phyloP scores from a whole-genome alignment of 139 green algal species.

The Tetradesmus lagerheimii region DNA sequence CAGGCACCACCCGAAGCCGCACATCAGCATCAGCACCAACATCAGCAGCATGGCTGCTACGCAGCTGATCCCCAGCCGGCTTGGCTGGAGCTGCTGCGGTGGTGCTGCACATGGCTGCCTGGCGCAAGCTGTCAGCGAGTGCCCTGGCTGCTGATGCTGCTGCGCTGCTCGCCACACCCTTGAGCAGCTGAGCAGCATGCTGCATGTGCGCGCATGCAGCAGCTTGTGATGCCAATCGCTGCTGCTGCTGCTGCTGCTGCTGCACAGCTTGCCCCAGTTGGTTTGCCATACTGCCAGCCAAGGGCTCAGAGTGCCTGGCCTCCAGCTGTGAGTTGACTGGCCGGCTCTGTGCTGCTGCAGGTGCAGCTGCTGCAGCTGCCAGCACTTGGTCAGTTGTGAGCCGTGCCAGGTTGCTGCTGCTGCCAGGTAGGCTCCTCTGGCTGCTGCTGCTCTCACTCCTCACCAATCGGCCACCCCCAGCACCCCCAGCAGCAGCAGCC shows the following conservation, averaged over 20 bases:
- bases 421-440: neutral
- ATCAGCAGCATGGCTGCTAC: neutral
- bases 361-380: neutral
- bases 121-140: no score
- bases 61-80: neutral
- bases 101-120: neutral
- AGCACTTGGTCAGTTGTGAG: neutral
- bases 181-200: neutral
- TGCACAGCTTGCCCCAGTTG: neutral
- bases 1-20: neutral
- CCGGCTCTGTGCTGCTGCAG: neutral
- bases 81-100: neutral
- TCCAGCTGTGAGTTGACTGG: neutral
- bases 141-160: neutral
- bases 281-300: neutral
- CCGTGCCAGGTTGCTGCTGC: neutral
- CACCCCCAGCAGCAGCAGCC: neutral
- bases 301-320: neutral
- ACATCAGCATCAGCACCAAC: neutral
- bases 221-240: neutral
- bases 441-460: neutral
- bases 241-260: neutral
- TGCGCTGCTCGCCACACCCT: neutral
- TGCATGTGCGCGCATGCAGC: neutral
- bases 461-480: neutral